A percentile compares a stretch with the other conserved stretches of the same genome.
phyloP scores from a whole-genome alignment of 352 stramenopile species.

The Phytophthora pseudosyringae region DNA sequence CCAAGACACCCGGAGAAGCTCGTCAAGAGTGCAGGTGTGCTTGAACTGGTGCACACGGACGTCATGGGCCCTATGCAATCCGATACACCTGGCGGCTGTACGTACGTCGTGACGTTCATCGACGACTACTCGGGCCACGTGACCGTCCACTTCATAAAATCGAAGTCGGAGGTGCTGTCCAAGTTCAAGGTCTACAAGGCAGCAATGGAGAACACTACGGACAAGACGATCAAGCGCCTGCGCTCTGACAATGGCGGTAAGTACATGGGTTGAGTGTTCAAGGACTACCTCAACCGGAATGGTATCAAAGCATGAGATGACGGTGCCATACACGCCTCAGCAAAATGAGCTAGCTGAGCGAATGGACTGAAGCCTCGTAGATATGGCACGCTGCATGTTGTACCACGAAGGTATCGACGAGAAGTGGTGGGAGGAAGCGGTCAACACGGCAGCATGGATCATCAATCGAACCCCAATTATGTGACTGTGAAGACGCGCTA shows the following conservation, averaged over 20 bases:
- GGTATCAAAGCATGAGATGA: constrained; percentile 24
- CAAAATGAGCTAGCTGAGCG: constrained; percentile 2
- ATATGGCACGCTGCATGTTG: constrained; percentile 27
- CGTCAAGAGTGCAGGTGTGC: constrained; percentile 21
- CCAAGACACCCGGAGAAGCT: constrained; percentile 5
- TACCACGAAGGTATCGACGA: not conserved
- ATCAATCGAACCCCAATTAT: constrained; percentile 28
- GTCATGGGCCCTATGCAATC: constrained; percentile 30
- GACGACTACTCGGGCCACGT: constrained; percentile 31
- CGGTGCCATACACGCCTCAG: too few species aligned
- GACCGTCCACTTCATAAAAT: constrained; percentile 24
- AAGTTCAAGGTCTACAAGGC: constrained; percentile 18
- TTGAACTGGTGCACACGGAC: constrained; percentile 13
- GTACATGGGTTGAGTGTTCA: constrained; percentile 12
- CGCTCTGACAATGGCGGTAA: constrained; percentile 27
- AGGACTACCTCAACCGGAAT: not conserved
- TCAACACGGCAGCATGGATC: constrained; percentile 15
- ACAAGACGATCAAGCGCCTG: constrained; percentile 21
- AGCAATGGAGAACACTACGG: constrained; percentile 6
- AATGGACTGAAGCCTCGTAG: constrained; percentile 25
- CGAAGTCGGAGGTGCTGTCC: constrained; percentile 24
- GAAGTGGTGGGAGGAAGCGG: constrained; percentile 15
- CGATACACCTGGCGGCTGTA: constrained; percentile 11
- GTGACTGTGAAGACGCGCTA: constrained; percentile 4
- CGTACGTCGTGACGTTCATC: constrained; percentile 19